Evolutionary conservation across 148 eudicot species (phyloP).

Genomic region (Vaccinium darrowii): DNA sequence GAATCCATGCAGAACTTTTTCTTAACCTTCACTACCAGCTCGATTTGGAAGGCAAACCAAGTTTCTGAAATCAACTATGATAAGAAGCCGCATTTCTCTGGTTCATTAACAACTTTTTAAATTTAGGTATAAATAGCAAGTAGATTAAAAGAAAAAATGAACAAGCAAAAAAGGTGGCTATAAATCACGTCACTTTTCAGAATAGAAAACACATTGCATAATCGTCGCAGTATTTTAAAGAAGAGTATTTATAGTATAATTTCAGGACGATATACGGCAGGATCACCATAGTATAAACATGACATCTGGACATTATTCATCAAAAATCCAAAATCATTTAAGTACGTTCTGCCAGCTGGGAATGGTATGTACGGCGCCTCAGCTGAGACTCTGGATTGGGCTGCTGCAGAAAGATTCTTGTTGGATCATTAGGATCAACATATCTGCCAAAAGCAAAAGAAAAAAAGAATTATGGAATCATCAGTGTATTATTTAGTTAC

Average conservation of each 20-base stretch:
- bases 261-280: background rate
- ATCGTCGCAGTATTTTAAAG: background rate
- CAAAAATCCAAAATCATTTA: background rate
- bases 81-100: background rate
- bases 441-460: slow-evolving; percentile 44
- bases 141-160: background rate
- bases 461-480: background rate
- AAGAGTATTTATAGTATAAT: background rate
- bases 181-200: background rate
- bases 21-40: background rate
- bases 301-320: background rate
- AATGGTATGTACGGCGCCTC: slow-evolving; percentile 81
- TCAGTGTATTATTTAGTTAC: background rate
- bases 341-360: slow-evolving; percentile 38
- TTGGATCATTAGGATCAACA: slow-evolving; percentile 94
- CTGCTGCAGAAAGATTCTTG: slow-evolving; percentile 91
- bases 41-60: background rate
- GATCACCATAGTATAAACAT: background rate
- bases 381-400: slow-evolving; percentile 74
- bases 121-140: background rate
- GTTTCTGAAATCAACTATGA: background rate
- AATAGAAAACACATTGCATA: background rate
- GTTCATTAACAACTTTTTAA: background rate
- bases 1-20: background rate
- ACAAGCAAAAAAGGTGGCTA: background rate